phyloP scores from a whole-genome alignment of 2,329 filamentous ascomycete genomes.

The Aspergillus pseudonomiae region DNA sequence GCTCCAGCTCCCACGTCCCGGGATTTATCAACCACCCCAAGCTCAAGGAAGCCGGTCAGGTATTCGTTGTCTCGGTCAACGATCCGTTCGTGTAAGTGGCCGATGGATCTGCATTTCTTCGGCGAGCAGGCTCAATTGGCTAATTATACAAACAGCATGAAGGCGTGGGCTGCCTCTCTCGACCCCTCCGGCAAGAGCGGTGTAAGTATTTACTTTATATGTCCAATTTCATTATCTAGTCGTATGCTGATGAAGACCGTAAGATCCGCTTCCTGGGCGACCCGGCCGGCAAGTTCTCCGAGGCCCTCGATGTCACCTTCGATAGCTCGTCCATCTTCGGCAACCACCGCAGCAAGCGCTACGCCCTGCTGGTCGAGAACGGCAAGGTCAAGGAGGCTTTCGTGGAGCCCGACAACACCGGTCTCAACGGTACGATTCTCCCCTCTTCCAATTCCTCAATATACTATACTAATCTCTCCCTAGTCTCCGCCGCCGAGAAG shows the following conservation, averaged over 20 bases:
- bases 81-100: constrained; percentile 84
- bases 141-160: constrained; percentile 65
- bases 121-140: neutral
- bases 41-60: constrained; percentile 76
- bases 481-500: constrained; percentile 55
- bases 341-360: constrained; percentile 80
- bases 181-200: constrained; percentile 75
- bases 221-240: neutral
- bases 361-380: constrained; percentile 79
- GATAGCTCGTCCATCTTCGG: constrained; percentile 81
- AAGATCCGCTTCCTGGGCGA: constrained; percentile 90
- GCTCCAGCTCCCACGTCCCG: constrained; percentile 74
- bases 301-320: constrained; percentile 80
- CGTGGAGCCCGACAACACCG: constrained; percentile 87
- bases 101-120: neutral
- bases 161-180: constrained; percentile 79
- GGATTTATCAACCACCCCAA: constrained; percentile 81
- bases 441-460: constrained; percentile 12
- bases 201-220: constrained; percentile 58
- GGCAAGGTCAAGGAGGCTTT: constrained; percentile 81
- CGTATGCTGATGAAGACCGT: neutral
- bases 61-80: constrained; percentile 91
- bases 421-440: constrained; percentile 66
- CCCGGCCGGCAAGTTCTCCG: constrained; percentile 76
- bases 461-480: constrained; percentile 19